Percentiles rank a stretch among this genome's conserved stretches.
Conservation (phyloP, 345 rosid genomes). For the Passiflora organensis region DNA sequence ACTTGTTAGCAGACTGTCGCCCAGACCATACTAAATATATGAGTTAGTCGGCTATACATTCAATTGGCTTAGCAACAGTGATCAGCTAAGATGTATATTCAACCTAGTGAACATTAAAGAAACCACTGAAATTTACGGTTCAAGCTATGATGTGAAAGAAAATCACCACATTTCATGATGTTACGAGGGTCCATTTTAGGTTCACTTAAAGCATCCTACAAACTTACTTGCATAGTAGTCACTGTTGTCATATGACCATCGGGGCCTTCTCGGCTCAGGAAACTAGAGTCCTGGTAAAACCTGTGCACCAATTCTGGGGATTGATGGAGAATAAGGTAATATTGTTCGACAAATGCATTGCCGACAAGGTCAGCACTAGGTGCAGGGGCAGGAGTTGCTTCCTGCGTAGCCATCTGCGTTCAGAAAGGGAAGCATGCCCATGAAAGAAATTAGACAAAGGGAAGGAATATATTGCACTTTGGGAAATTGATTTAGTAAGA, state of each 20-base stretch:
- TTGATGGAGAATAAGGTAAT: constrained; percentile 41
- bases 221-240: constrained; percentile 50
- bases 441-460: too few relatives aligned
- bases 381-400: constrained; percentile 37
- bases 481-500: too few relatives aligned
- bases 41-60: too few relatives aligned
- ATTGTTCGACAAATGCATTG: constrained; percentile 52
- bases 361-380: constrained; percentile 42
- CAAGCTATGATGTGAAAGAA: not conserved
- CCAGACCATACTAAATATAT: too few relatives aligned
- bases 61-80: not conserved
- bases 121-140: too few relatives aligned
- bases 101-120: too few relatives aligned
- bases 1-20: too few relatives aligned
- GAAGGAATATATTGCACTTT: too few relatives aligned
- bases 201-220: not conserved
- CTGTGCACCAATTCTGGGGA: constrained; percentile 37
- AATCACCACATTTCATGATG: not conserved
- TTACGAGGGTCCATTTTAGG: not conserved
- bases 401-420: constrained; percentile 55
- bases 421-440: too few relatives aligned
- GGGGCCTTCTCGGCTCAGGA: constrained; percentile 41
- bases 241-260: constrained; percentile 46
- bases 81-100: not conserved
- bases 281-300: constrained; percentile 58